A percentile compares a stretch with the other conserved stretches of the same genome.
phyloP scores from a whole-genome alignment of 352 stramenopile species.

The Hyaloperonospora arabidopsidis region DNA sequence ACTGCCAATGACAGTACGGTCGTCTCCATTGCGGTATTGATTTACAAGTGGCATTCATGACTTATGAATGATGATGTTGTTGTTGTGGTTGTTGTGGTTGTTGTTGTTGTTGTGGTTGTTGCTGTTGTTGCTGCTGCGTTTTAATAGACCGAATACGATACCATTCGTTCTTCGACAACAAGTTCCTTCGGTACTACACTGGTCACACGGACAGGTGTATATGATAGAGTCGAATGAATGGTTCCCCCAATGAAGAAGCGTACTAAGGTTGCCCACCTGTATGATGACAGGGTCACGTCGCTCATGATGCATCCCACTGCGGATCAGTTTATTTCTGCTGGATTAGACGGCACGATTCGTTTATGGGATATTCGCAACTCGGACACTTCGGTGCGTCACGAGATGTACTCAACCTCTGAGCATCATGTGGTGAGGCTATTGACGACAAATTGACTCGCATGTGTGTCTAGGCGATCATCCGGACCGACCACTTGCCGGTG shows the following conservation, averaged over 20 bases:
- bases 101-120: no score
- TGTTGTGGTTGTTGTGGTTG: background rate
- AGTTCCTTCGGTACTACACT: conserved; percentile 83
- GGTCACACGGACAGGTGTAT: conserved; percentile 62
- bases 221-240: background rate
- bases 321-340: conserved; percentile 79
- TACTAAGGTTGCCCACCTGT: background rate
- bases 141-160: conserved; percentile 72
- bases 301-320: conserved; percentile 82
- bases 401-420: background rate
- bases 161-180: conserved; percentile 86
- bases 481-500: conserved; percentile 51
- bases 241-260: background rate
- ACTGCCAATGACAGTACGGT: conserved; percentile 58
- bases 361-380: conserved; percentile 74
- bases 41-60: background rate
- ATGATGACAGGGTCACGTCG: conserved; percentile 53
- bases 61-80: conserved; percentile 1
- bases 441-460: background rate
- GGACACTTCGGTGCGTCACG: conserved; percentile 40
- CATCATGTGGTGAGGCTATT: conserved; percentile 1
- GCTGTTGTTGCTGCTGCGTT: conserved; percentile 4
- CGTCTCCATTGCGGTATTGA: background rate
- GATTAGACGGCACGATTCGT: conserved; percentile 66
- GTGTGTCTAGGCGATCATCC: conserved; percentile 44